A percentile compares a stretch with the other conserved stretches of the same genome.
These are phyloP conservation scores for Rhizophagus sp. DNA, from an alignment of 192 early-diverging fungal genomes.

Conservation along the genomic window DNA sequence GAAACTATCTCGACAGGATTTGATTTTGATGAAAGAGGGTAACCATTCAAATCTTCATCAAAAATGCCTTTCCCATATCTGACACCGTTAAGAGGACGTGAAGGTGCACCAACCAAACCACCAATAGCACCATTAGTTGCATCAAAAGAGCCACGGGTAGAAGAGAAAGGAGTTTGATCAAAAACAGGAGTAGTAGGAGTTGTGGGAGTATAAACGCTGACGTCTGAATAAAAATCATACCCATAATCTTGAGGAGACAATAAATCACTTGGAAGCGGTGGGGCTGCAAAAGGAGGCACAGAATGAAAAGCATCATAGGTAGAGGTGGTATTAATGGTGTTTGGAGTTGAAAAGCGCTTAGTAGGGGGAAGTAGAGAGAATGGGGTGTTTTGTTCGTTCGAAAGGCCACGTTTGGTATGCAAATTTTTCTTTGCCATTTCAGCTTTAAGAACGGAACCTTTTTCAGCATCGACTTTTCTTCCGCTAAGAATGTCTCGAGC, in stretches of 20 bases:
- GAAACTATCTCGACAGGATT: conserved; percentile 41
- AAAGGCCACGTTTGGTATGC: conserved; percentile 83
- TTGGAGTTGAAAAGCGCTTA: conserved; percentile 29
- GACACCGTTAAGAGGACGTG: conserved; percentile 10
- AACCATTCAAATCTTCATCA: conserved; percentile 39
- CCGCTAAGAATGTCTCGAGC: conserved; percentile 93
- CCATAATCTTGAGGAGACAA: conserved; percentile 55
- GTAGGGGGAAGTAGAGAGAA: conserved; percentile 6
- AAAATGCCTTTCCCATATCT: conserved; percentile 45
- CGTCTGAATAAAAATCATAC: conserved; percentile 56
- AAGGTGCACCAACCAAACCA: conserved; percentile 37
- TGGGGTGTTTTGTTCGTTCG: conserved; percentile 47
- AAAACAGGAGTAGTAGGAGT: conserved; percentile 47
- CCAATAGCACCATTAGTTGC: conserved; percentile 35
- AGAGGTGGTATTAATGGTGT: conserved; percentile 22
- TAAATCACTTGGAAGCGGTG: conserved; percentile 56
- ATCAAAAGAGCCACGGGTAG: conserved; percentile 40
- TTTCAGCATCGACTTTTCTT: conserved; percentile 86
- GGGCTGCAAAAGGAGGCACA: conserved; percentile 38
- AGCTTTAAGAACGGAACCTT: conserved; percentile 86
- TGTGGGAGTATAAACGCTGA: conserved; percentile 42
- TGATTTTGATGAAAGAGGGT: conserved; percentile 44
- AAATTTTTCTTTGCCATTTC: conserved; percentile 99
- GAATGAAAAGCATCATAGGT: conserved; percentile 46
- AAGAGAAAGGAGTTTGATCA: conserved; percentile 39